Percentiles rank a stretch among this genome's conserved stretches.
phyloP scores from a whole-genome alignment of 257 asterid genomes.

The Paulownia fortunei region DNA sequence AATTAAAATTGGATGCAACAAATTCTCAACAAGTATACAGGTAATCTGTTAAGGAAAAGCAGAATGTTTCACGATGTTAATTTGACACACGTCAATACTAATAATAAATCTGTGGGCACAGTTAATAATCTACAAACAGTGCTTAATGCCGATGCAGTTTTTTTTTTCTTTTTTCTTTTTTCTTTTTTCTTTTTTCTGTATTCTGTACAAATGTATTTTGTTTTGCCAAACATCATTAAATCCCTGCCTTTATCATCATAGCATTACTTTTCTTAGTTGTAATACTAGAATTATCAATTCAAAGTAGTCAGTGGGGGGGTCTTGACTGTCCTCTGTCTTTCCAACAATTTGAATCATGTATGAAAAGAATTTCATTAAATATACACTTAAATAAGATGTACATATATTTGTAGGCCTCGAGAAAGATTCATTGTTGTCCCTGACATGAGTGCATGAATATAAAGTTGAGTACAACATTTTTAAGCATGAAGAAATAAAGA shows the following conservation, averaged over 20 bases:
- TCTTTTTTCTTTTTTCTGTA: too few relatives aligned
- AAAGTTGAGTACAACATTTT: slow-evolving; percentile 43
- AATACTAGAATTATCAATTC: slow-evolving; percentile 7
- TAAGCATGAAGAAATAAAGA: slow-evolving; percentile 37
- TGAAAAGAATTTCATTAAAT: not conserved
- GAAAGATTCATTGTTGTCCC: slow-evolving; percentile 52
- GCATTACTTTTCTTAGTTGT: slow-evolving; percentile 30
- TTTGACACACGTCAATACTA: too few relatives aligned
- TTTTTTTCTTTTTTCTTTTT: too few relatives aligned
- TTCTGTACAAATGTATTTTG: not conserved
- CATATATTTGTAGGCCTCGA: slow-evolving; percentile 56
- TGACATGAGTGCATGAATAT: slow-evolving; percentile 41
- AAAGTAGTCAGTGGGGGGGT: slow-evolving; percentile 33
- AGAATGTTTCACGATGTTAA: too few relatives aligned
- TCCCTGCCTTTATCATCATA: slow-evolving; percentile 23
- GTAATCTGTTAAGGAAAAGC: too few relatives aligned
- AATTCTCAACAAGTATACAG: too few relatives aligned
- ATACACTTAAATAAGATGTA: slow-evolving; percentile 19
- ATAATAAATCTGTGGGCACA: too few relatives aligned
- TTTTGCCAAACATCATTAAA: slow-evolving; percentile 18
- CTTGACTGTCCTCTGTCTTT: slow-evolving; percentile 27
- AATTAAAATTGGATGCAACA: too few relatives aligned
- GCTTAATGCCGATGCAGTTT: too few relatives aligned
- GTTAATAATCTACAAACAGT: too few relatives aligned
- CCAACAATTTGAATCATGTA: slow-evolving; percentile 30